Conservation (phyloP, 192 early-diverging fungal genomes). For the Entophlyctis luteolus region DNA sequence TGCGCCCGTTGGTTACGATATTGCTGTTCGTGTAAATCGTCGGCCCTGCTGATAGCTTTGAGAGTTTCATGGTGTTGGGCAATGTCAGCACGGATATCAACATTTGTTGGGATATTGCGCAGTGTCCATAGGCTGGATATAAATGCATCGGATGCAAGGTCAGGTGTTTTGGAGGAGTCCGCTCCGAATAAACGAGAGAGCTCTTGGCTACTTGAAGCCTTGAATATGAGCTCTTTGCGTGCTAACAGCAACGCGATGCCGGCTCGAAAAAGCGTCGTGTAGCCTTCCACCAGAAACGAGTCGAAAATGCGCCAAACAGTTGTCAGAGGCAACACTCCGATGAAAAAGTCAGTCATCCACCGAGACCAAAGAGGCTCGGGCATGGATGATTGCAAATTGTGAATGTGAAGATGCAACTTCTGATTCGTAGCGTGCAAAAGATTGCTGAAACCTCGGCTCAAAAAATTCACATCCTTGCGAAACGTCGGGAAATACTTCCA, state of each 20-base stretch:
- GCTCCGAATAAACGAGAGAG: constrained; percentile 18
- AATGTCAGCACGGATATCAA: constrained; percentile 31
- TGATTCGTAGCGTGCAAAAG: constrained; percentile 24
- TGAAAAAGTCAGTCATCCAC: constrained; percentile 39
- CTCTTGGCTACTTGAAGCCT: constrained; percentile 5
- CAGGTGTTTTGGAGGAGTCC: not conserved
- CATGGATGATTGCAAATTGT: constrained; percentile 20
- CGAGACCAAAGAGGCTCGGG: constrained; percentile 38
- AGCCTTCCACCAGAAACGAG: constrained; percentile 42
- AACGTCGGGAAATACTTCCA: constrained; percentile 46
- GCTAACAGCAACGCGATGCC: constrained; percentile 28
- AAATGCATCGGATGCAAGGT: constrained; percentile 6
- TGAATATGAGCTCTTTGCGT: constrained; percentile 18
- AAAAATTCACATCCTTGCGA: constrained; percentile 40
- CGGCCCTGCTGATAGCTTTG: constrained; percentile 14
- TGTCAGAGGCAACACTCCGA: constrained; percentile 34
- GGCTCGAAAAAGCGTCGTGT: constrained; percentile 40
- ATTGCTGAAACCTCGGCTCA: constrained; percentile 43
- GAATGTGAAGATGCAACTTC: constrained; percentile 36
- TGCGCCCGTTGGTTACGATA: constrained; percentile 35
- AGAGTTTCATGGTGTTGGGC: constrained; percentile 31
- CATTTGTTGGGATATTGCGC: not conserved
- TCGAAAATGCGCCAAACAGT: constrained; percentile 43
- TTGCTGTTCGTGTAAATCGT: constrained; percentile 37
- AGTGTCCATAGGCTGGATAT: constrained; percentile 27